A percentile compares a stretch with the other conserved stretches of the same genome.
These are phyloP conservation scores for Babesia gibsoni DNA, from an alignment of 169 alveolate genomes.

Conservation along the genomic window DNA sequence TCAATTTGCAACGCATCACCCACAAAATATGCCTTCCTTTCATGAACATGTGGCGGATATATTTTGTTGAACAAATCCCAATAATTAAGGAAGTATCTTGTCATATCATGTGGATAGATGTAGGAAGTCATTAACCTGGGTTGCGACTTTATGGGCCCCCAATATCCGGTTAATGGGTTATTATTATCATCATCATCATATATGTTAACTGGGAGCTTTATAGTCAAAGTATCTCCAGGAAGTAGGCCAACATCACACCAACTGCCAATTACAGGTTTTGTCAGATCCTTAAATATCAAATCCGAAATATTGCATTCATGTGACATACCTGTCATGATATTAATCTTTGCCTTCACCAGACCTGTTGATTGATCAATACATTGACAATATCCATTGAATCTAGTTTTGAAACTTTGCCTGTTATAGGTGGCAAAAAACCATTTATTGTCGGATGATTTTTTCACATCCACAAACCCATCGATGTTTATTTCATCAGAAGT, in stretches of 20 bases:
- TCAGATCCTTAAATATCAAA: constrained; percentile 1
- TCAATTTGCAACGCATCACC: constrained; percentile 8
- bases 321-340: background rate
- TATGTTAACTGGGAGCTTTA: constrained; percentile 10
- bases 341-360: background rate
- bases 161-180: background rate
- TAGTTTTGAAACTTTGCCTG: background rate
- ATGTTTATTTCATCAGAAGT: background rate
- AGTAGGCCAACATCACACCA: constrained; percentile 32
- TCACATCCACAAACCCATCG: background rate
- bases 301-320: constrained; percentile 10
- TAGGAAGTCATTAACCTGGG: background rate
- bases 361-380: background rate
- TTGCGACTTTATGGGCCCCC: too few species aligned
- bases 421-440: background rate
- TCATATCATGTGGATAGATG: background rate
- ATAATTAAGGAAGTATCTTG: background rate
- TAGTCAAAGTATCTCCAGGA: constrained; percentile 27
- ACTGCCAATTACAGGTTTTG: constrained; percentile 12
- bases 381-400: constrained; percentile 22
- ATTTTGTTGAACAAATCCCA: background rate
- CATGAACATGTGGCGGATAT: background rate
- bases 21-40: background rate
- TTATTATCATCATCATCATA: background rate
- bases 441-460: background rate